Evolutionary conservation across 2,329 filamentous ascomycete species (phyloP).

Genomic region (Colletotrichum cereale): DNA sequence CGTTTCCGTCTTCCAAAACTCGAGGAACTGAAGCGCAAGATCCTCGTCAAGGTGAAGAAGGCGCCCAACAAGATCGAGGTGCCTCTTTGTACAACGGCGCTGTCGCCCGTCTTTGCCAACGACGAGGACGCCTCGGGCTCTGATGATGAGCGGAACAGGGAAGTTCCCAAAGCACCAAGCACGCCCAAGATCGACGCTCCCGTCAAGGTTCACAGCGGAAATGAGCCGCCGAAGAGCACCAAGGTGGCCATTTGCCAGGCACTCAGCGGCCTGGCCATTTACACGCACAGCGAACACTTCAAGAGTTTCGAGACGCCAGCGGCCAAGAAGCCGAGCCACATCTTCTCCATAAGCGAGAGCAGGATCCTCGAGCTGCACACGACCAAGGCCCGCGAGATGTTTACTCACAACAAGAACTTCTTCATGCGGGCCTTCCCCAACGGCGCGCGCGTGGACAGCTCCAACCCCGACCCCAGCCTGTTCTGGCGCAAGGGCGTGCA

Average conservation of each 20-base stretch:
- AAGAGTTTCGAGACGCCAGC: slow-evolving; percentile 75
- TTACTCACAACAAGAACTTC: slow-evolving; percentile 87
- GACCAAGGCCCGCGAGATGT: slow-evolving; percentile 80
- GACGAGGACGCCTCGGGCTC: slow-evolving; percentile 57
- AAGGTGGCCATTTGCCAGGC: slow-evolving; percentile 76
- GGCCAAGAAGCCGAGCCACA: slow-evolving; percentile 71
- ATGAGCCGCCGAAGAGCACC: slow-evolving; percentile 60
- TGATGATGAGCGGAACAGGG: slow-evolving; percentile 56
- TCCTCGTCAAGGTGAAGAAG: slow-evolving; percentile 85
- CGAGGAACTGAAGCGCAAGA: slow-evolving; percentile 80
- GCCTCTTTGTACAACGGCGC: slow-evolving; percentile 48
- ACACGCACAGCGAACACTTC: slow-evolving; percentile 89
- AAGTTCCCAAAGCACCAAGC: slow-evolving; percentile 2
- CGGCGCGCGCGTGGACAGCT: slow-evolving; percentile 81
- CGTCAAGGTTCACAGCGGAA: slow-evolving; percentile 28
- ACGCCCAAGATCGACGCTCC: slow-evolving; percentile 12
- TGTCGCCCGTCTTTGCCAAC: slow-evolving; percentile 47
- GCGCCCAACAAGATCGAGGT: slow-evolving; percentile 53
- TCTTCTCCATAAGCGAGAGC: slow-evolving; percentile 91
- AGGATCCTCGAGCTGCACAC: slow-evolving; percentile 71
- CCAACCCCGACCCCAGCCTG: slow-evolving; percentile 92
- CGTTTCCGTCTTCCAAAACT: slow-evolving; percentile 74
- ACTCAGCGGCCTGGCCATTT: slow-evolving; percentile 82
- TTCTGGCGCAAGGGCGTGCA: slow-evolving; percentile 96
- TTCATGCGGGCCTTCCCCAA: slow-evolving; percentile 95